These are phyloP conservation scores for Xylariaceae sp. DNA, from an alignment of 2,329 filamentous ascomycete species.

Conservation along the genomic window DNA sequence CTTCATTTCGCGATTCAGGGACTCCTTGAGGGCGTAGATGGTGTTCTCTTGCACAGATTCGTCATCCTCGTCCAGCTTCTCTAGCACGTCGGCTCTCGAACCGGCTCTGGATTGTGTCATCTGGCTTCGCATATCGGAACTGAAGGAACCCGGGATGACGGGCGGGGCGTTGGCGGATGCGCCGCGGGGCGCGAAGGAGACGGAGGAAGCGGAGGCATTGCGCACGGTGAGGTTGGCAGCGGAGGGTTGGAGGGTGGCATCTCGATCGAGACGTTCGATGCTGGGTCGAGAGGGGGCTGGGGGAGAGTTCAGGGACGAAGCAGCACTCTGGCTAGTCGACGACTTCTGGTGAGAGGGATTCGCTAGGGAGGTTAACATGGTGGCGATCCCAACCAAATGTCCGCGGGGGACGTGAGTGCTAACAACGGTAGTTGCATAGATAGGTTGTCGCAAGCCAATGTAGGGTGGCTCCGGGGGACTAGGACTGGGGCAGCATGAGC, in stretches of 20 bases:
- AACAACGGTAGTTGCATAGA: slow-evolving; percentile 23
- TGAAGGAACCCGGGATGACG: slow-evolving; percentile 78
- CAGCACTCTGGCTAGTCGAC: slow-evolving; percentile 39
- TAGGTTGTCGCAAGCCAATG: slow-evolving; percentile 11
- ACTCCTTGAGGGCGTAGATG: slow-evolving; percentile 70
- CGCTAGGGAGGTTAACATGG: slow-evolving; percentile 50
- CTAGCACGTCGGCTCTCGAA: slow-evolving; percentile 50
- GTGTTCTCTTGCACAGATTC: slow-evolving; percentile 59
- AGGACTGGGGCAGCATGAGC: slow-evolving; percentile 7
- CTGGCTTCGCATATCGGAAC: slow-evolving; percentile 73
- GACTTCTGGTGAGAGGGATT: slow-evolving; percentile 53
- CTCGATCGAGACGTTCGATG: slow-evolving; percentile 46
- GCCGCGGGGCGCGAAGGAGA: slow-evolving; percentile 61
- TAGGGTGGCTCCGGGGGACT: slow-evolving; percentile 5
- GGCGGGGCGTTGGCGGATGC: slow-evolving; percentile 66
- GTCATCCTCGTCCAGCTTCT: slow-evolving; percentile 60
- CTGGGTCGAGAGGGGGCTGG: slow-evolving; percentile 40
- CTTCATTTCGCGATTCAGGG: slow-evolving; percentile 91
- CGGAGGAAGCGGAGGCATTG: slow-evolving; percentile 47
- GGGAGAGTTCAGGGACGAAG: slow-evolving; percentile 34
- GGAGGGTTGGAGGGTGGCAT: slow-evolving; percentile 47
- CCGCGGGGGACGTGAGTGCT: slow-evolving; percentile 26
- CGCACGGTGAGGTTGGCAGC: slow-evolving; percentile 38
- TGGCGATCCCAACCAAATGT: slow-evolving; percentile 31
- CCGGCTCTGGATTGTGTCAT: slow-evolving; percentile 61